Conservation (phyloP, 2,329 filamentous ascomycete genomes). For the Claviceps arundinis region DNA sequence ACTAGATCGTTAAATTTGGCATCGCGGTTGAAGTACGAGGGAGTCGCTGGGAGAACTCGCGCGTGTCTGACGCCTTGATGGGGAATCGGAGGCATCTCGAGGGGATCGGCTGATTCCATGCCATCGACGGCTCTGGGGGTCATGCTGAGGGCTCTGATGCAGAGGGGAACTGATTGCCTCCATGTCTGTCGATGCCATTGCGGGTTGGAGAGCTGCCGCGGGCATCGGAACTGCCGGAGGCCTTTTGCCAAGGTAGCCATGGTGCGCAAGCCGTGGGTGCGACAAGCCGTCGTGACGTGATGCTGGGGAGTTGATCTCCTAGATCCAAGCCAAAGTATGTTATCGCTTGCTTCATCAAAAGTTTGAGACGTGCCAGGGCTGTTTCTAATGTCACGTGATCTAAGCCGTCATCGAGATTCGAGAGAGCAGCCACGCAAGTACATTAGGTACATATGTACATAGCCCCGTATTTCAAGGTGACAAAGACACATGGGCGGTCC, state of each 20-base stretch:
- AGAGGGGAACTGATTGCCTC: slow-evolving; percentile 13
- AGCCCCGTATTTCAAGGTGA: too few relatives aligned
- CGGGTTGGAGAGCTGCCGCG: slow-evolving; percentile 15
- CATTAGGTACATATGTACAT: too few relatives aligned
- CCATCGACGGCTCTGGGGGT: slow-evolving; percentile 11
- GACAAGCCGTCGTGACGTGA: not conserved
- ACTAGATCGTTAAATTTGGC: slow-evolving; percentile 78
- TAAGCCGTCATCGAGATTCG: too few relatives aligned
- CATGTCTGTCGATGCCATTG: slow-evolving; percentile 17
- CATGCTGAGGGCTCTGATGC: slow-evolving; percentile 13
- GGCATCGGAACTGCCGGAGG: slow-evolving; percentile 23
- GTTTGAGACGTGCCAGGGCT: not conserved
- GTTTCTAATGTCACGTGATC: slow-evolving; percentile 10
- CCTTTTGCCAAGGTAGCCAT: slow-evolving; percentile 24
- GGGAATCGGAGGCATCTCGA: slow-evolving; percentile 11
- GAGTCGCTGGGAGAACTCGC: slow-evolving; percentile 69
- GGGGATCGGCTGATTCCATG: not conserved
- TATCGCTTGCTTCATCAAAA: not conserved
- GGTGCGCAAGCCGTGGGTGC: not conserved
- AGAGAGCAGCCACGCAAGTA: too few relatives aligned
- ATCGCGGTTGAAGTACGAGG: slow-evolving; percentile 88
- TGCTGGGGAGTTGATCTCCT: not conserved
- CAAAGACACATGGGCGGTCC: too few relatives aligned
- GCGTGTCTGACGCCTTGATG: slow-evolving; percentile 34
- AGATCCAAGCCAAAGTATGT: too few relatives aligned